Base-by-base conservation (phyloP, 768 basidiomycete genomes). In the Russula virescens region DNA sequence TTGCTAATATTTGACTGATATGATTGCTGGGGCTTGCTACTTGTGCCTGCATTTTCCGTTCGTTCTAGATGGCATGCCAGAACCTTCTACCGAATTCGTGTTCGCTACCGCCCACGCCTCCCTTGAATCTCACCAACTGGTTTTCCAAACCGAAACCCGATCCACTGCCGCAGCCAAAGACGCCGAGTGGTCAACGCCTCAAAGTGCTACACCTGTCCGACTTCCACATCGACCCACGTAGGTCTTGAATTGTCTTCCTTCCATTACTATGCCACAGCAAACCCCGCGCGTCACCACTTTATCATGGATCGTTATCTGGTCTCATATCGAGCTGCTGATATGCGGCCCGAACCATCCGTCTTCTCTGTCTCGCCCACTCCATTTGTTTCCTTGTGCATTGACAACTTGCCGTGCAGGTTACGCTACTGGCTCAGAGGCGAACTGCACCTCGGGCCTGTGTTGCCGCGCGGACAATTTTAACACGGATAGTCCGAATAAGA, bases 151-250 rank as follows among this genome's bases (percentile, higher is more conserved):
- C 88, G 3, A 91, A 91, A 70, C 89, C 89, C 1, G 78, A 80
- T 35, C 84, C 84, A 5, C 78, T 85, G 16, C 87, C 86, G n/a
- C 63, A 76, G 10, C 77, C 78, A 0, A 86, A 79, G 71, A 76
- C 78, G 70, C 79, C 80, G 19, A 87, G 83, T 47, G 88, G 88
- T 11, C 73, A 87, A 68, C 78, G 83, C 42, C 74, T 89, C 47
- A 89, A 88, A 70, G 83, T 90, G 0, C 72, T 91, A 60, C 89
- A 91, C 70, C 60, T 91, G 19, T 88, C 87, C 0, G 89, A 91
- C 69, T 77, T 88, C 61, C 89, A 90, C 71, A 73, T 91, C 55
- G 89, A 91, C 71, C 85, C 88, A 42, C 80, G 88, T 86, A 66
- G 51, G 80, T 68, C 21, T 31, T 38, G 5, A n/a, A 14, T 7